These are phyloP conservation scores for Teunomyces lycoperdinae DNA, from an alignment of 805 yeast genomes.

Conservation along the genomic window DNA sequence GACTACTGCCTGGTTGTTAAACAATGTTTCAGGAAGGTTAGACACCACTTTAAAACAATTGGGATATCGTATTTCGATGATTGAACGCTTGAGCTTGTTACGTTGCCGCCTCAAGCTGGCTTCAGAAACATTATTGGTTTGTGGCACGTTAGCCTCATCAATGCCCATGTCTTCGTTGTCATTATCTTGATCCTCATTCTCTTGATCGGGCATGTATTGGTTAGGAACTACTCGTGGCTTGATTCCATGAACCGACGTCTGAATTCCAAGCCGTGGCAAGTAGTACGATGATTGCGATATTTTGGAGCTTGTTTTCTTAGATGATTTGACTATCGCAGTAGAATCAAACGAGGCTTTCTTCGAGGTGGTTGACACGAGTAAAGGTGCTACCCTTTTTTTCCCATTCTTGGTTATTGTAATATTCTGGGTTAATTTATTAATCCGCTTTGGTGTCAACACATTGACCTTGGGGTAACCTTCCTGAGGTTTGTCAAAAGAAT, in stretches of 20 bases:
- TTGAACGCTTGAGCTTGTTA: constrained; percentile 26
- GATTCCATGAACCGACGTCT: constrained; percentile 60
- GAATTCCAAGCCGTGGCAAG: constrained; percentile 64
- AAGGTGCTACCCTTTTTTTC: constrained; percentile 71
- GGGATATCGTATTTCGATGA: constrained; percentile 34
- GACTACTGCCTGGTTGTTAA: constrained; percentile 29
- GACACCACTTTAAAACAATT: constrained; percentile 35
- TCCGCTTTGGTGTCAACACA: background rate
- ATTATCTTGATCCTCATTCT: constrained; percentile 37
- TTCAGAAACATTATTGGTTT: constrained; percentile 18
- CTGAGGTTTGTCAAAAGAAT: background rate
- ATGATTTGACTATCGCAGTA: constrained; percentile 3
- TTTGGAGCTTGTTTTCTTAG: constrained; percentile 19
- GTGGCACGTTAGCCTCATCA: constrained; percentile 14
- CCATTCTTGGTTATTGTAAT: constrained; percentile 73
- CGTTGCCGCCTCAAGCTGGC: constrained; percentile 32
- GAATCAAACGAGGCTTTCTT: constrained; percentile 12
- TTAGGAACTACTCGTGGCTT: constrained; percentile 18
- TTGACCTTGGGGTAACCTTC: background rate
- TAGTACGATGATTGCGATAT: constrained; percentile 46
- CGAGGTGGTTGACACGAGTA: constrained; percentile 51
- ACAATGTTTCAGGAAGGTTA: constrained; percentile 33
- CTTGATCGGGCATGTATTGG: constrained; percentile 11
- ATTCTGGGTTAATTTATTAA: constrained; percentile 30
- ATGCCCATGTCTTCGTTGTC: constrained; percentile 49